Base-by-base conservation (phyloP, 495 filamentous ascomycete species). In the Penicillium herquei region DNA sequence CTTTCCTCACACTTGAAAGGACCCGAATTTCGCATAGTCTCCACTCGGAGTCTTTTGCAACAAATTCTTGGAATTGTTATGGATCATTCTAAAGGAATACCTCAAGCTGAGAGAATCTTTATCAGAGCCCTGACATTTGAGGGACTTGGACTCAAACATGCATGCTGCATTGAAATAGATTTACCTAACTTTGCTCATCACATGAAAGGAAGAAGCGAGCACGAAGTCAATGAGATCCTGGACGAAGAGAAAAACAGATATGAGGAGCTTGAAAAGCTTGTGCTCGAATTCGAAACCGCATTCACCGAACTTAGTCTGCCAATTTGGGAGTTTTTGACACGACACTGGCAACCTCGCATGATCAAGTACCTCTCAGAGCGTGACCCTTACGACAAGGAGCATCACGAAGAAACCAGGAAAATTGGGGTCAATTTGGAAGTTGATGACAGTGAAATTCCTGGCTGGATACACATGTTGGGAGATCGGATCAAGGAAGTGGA, bases 41-140 rank as follows among this genome's bases (percentile, higher is more conserved):
- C 1, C 39, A 2, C 1, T 26, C 4, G 21, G 21, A 26, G 21
- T 26, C 4, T 1, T 13, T 37, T 54, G 7, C 31, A 46, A n/a
- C 41, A 10, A n/a, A 39, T 54, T 54, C 17, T 54, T 17, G 31
- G 42, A 39, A 18, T 37, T 32, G 1, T 46, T 1, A 26, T 26
- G 4, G 21, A 26, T 26, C 21, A 26, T 26, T 26, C 21, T 26
- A 26, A 26, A 26, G 21, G 21, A 26, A 26, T 26, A 26, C 21
- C 21, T 8, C 40, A 55, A n/a, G 32, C 40, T 31, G 43, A 48
- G 30, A 33, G 26, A 41, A 47, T 55, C 6, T n/a, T n/a, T n/a
- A 39, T 55, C 18, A 55, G 52, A 31, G 41, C 13, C 41, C 42
- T 55, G 33, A 55, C 52, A 11, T 55, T 55, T 48, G 52, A 55